phyloP scores from a whole-genome alignment of 331 rosid genomes.

The Stylosanthes scabra region DNA sequence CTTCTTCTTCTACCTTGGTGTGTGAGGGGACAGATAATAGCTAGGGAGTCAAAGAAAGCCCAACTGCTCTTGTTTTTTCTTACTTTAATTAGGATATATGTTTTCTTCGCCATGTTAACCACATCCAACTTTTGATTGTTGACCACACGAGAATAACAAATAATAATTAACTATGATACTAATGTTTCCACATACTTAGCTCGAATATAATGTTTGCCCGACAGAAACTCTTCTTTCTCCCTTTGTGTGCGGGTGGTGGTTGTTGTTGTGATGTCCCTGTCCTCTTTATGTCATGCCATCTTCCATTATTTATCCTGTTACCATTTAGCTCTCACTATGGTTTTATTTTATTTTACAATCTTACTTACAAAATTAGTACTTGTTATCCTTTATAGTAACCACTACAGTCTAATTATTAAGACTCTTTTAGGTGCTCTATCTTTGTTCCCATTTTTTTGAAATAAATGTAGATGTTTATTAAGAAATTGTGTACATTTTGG shows the following conservation, averaged over 20 bases:
- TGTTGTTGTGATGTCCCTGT: constrained; percentile 48
- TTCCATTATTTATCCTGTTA: background rate
- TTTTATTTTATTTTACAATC: background rate
- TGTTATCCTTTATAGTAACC: background rate
- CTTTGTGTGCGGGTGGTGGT: constrained; percentile 5
- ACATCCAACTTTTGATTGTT: constrained; percentile 27
- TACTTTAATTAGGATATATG: background rate
- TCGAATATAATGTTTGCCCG: background rate
- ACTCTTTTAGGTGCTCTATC: background rate
- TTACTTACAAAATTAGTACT: background rate
- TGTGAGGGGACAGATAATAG: constrained; percentile 30
- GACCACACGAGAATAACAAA: constrained; percentile 22
- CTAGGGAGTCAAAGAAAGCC: background rate
- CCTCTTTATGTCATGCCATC: constrained; percentile 34
- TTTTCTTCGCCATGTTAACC: constrained; percentile 40
- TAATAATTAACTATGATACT: no score
- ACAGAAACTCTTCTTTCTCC: background rate
- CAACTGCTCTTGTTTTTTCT: constrained; percentile 23
- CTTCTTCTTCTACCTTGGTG: background rate
- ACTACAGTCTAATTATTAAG: background rate
- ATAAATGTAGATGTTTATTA: background rate
- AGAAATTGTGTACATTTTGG: background rate
- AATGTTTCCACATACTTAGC: no score
- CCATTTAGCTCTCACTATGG: background rate
- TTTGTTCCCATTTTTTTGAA: background rate